Percentiles rank a stretch among this genome's conserved stretches.
Conservation (phyloP, 169 alveolate genomes). For the Cardiosporidium cionae region DNA sequence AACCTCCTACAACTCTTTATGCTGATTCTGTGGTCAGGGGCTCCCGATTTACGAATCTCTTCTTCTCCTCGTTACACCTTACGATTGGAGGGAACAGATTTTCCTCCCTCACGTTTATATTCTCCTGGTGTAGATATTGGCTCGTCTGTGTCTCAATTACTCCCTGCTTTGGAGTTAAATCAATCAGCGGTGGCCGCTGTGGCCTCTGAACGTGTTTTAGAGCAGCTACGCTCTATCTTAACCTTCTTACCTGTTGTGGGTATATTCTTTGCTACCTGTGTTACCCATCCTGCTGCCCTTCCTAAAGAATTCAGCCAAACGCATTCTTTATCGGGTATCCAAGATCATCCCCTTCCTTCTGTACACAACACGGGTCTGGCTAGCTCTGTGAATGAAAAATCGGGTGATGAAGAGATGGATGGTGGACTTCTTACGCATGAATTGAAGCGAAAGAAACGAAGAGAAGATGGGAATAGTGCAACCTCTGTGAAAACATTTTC, state of each 20-base stretch:
- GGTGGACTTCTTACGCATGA: not conserved
- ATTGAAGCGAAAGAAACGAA: not conserved
- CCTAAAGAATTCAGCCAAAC: too few relatives aligned
- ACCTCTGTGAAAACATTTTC: too few relatives aligned
- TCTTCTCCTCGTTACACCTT: not conserved
- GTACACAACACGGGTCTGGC: not conserved
- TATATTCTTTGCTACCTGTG: not conserved
- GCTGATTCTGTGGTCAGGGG: constrained; percentile 21
- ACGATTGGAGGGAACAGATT: not conserved
- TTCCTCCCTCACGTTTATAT: not conserved
- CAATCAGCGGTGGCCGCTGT: constrained; percentile 15
- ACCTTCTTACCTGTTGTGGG: constrained; percentile 18
- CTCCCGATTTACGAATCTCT: constrained; percentile 7
- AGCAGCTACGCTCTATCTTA: constrained; percentile 27
- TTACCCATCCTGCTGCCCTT: constrained; percentile 20
- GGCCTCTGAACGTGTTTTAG: constrained; percentile 29
- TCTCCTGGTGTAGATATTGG: constrained; percentile 4
- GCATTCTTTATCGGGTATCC: too few relatives aligned
- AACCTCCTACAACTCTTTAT: constrained; percentile 20
- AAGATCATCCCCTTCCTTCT: not conserved
- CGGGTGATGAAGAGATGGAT: not conserved
- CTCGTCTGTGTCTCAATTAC: constrained; percentile 1
- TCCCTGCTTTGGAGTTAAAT: constrained; percentile 3
- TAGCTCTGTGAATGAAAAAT: not conserved
- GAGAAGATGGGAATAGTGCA: not conserved